Conservation (phyloP, 2,329 filamentous ascomycete genomes). For the Fusarium scirpi region DNA sequence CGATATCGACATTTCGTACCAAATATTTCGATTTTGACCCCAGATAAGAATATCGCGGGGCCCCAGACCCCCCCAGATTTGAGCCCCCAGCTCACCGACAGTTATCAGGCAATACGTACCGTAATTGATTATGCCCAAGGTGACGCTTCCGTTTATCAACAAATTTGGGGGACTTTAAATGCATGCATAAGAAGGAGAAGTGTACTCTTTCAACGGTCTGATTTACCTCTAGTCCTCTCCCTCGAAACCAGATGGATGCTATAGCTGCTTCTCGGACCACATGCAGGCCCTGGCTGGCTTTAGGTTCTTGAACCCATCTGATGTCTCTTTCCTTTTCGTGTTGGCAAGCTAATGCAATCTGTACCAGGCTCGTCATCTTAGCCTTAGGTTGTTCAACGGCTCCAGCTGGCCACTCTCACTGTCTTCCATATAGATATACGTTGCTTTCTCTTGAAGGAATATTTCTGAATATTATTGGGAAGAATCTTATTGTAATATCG, state of each 20-base stretch:
- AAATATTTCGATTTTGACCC: neutral
- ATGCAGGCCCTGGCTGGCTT: neutral
- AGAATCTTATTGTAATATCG: neutral
- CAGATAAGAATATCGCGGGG: conserved; percentile 44
- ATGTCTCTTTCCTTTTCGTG: neutral
- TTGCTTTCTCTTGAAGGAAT: neutral
- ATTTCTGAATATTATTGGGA: neutral
- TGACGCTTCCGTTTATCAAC: neutral
- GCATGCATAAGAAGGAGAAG: neutral
- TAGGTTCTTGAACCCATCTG: neutral
- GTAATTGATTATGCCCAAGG: neutral
- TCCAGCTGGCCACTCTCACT: neutral
- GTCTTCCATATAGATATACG: neutral
- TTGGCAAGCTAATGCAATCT: neutral
- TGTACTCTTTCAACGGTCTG: neutral
- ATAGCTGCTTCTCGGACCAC: neutral
- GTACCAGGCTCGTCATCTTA: neutral
- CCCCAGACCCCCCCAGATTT: conserved; percentile 40
- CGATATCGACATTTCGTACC: neutral
- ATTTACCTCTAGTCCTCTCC: neutral
- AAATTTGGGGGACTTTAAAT: neutral
- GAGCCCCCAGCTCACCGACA: conserved; percentile 43
- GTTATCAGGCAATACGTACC: conserved; percentile 17
- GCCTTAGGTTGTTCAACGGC: neutral
- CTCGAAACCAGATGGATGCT: neutral